These are phyloP conservation scores for Candida hungchunana DNA, from an alignment of 805 yeast species.

Conservation along the genomic window DNA sequence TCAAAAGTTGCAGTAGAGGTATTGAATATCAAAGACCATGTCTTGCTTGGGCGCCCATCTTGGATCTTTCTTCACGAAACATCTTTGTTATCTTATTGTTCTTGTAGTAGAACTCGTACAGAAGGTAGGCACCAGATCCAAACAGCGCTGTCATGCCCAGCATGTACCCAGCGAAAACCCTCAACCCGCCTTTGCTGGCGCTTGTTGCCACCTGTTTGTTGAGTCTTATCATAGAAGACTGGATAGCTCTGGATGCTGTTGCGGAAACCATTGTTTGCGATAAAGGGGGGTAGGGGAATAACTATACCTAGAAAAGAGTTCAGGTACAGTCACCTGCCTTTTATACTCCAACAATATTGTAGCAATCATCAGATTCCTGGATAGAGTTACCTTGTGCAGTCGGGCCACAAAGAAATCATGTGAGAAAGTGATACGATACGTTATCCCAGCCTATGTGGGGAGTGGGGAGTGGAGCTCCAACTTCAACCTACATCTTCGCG, in stretches of 20 bases:
- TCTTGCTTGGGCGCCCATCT: slow-evolving; percentile 11
- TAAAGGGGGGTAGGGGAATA: too few species aligned
- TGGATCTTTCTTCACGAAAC: slow-evolving; percentile 18
- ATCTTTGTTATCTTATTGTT: slow-evolving; percentile 25
- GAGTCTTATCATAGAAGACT: slow-evolving; percentile 20
- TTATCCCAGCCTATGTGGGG: too few species aligned
- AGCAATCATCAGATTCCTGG: too few species aligned
- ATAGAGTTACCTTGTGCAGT: too few species aligned
- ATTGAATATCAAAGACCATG: slow-evolving; percentile 9
- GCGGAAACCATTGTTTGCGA: slow-evolving; percentile 24
- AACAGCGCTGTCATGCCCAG: slow-evolving; percentile 19
- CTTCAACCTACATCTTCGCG: too few species aligned
- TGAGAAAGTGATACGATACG: too few species aligned
- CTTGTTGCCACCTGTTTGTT: slow-evolving; percentile 18
- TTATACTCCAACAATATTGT: neutral
- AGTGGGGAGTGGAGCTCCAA: too few species aligned
- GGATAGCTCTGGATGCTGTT: slow-evolving; percentile 22
- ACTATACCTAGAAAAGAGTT: too few species aligned
- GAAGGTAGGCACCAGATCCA: slow-evolving; percentile 15
- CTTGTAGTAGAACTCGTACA: slow-evolving; percentile 24
- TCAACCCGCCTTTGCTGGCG: slow-evolving; percentile 6
- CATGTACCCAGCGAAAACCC: slow-evolving; percentile 17
- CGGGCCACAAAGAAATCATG: too few species aligned
- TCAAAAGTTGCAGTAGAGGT: neutral
- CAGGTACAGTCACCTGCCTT: neutral